Conservation (phyloP, 2,329 filamentous ascomycete genomes). For the Exutisphaerella laricina region DNA sequence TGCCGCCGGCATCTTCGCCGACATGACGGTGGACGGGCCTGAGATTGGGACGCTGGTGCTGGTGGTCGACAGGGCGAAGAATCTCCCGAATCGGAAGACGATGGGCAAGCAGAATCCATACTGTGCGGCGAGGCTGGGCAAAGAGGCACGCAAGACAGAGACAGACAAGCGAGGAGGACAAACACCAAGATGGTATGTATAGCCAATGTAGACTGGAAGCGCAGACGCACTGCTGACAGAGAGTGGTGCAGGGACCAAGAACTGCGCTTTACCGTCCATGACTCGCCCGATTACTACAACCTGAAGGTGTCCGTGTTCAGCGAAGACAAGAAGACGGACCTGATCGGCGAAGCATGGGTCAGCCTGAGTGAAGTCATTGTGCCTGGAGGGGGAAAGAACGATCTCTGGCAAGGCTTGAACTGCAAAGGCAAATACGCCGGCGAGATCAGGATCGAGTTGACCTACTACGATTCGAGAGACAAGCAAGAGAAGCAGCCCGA, state of each 20-base stretch:
- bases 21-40: conserved; percentile 89
- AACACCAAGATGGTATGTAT: conserved; percentile 81
- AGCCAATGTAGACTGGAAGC: not conserved
- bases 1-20: conserved; percentile 87
- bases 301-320: conserved; percentile 96
- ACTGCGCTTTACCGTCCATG: conserved; percentile 90
- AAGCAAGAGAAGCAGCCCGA: conserved; percentile 65
- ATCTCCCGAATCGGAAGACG: conserved; percentile 90
- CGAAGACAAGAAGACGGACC: conserved; percentile 94
- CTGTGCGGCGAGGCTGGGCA: conserved; percentile 86
- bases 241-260: conserved; percentile 76
- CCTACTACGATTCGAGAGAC: conserved; percentile 85
- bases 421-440: conserved; percentile 94
- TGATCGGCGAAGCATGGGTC: conserved; percentile 93
- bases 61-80: conserved; percentile 92
- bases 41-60: conserved; percentile 88
- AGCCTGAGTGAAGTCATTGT: conserved; percentile 75
- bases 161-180: conserved; percentile 93
- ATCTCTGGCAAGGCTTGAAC: conserved; percentile 82
- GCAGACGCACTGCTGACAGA: conserved; percentile 12
- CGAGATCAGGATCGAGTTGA: conserved; percentile 90
- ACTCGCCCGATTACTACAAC: conserved; percentile 92
- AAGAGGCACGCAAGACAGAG: conserved; percentile 94
- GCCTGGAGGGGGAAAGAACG: conserved; percentile 83
- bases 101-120: conserved; percentile 99